Conservation (phyloP, 176 grass and related monocot genomes). For the Zoysia japonica region DNA sequence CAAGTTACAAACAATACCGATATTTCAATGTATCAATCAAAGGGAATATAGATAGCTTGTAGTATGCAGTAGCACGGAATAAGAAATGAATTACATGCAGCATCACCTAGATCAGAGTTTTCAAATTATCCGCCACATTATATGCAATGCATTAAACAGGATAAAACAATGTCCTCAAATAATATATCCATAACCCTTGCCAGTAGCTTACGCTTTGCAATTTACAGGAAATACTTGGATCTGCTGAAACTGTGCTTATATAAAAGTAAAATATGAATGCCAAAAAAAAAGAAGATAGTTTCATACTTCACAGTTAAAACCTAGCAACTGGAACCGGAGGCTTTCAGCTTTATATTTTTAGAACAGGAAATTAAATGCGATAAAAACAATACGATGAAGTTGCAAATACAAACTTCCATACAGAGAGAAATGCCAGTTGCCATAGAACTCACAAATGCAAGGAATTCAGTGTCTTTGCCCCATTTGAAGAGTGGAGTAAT, state of each 20-base stretch:
- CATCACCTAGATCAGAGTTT: background rate
- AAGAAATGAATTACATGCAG: background rate
- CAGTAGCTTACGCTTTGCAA: slow-evolving; percentile 7
- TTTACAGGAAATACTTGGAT: background rate
- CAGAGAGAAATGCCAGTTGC: too few species aligned
- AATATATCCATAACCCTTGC: slow-evolving; percentile 7
- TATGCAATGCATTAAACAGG: background rate
- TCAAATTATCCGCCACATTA: background rate
- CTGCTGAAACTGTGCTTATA: background rate
- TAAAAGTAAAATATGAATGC: background rate
- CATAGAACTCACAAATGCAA: slow-evolving; percentile 82
- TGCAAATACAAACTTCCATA: background rate
- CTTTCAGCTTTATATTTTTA: background rate
- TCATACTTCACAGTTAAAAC: background rate
- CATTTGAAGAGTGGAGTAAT: slow-evolving; percentile 97
- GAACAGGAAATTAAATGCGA: background rate
- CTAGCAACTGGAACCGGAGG: background rate
- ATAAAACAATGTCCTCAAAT: background rate
- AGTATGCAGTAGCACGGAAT: background rate
- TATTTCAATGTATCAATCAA: slow-evolving; percentile 10
- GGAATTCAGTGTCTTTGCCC: slow-evolving; percentile 97
- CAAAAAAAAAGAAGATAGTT: background rate
- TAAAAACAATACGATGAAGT: background rate
- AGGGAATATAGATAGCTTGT: background rate
- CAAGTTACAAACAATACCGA: background rate